Percentiles rank a stretch among this genome's conserved stretches.
Evolutionary conservation across 2,329 filamentous ascomycete genomes (phyloP).

Genomic region (Xylaria sp.): DNA sequence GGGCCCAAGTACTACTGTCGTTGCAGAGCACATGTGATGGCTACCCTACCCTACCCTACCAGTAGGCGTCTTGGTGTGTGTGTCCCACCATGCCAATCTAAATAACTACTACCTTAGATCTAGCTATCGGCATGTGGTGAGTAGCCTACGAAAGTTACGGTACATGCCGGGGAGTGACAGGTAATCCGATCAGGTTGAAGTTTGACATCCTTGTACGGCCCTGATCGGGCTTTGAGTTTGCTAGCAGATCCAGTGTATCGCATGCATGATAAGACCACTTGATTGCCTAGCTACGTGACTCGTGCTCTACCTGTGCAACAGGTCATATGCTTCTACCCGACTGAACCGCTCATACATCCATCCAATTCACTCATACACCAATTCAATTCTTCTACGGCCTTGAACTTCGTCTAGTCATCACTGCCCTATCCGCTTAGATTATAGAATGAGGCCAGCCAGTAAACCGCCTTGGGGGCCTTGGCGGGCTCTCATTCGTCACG

Average conservation of each 20-base stretch:
- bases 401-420: constrained; percentile 20
- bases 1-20: constrained; percentile 34
- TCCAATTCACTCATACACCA: constrained; percentile 23
- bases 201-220: constrained; percentile 28
- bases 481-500: constrained; percentile 8
- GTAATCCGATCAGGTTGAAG: constrained; percentile 23
- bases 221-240: constrained; percentile 35
- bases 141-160: constrained; percentile 14
- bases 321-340: constrained; percentile 45
- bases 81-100: constrained; percentile 41
- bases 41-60: constrained; percentile 22
- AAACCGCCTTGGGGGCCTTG: constrained; percentile 12
- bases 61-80: constrained; percentile 39
- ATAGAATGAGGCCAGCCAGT: constrained; percentile 5
- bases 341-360: constrained; percentile 20
- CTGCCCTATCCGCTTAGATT: constrained; percentile 4
- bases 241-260: constrained; percentile 18
- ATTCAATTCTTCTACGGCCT: constrained; percentile 32
- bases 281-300: constrained; percentile 37
- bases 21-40: constrained; percentile 32
- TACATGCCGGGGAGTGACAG: constrained; percentile 17
- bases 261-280: constrained; percentile 36
- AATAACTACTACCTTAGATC: constrained; percentile 42
- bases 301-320: constrained; percentile 35
- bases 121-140: constrained; percentile 40